phyloP scores from a whole-genome alignment of 2,329 filamentous ascomycete genomes.

The Fusarium pseudonygamai region DNA sequence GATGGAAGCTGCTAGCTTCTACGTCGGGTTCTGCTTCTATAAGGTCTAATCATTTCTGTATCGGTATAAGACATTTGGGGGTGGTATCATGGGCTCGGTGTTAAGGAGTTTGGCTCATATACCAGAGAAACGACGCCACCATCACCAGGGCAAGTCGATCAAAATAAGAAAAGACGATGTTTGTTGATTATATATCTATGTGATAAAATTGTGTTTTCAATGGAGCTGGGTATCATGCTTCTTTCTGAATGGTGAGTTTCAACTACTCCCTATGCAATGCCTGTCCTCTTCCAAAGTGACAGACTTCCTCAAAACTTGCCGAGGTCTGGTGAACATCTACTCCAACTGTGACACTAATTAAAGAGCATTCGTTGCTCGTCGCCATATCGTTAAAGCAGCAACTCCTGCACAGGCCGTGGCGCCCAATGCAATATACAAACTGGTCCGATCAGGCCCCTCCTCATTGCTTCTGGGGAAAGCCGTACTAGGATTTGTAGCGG shows the following conservation, averaged over 20 bases:
- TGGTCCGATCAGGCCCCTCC: slow-evolving; percentile 82
- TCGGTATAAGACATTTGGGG: not conserved
- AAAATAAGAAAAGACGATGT: slow-evolving; percentile 24
- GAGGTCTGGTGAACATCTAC: not conserved
- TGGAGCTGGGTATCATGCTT: slow-evolving; percentile 48
- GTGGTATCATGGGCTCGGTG: slow-evolving; percentile 5
- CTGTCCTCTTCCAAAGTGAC: not conserved
- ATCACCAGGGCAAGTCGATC: not conserved
- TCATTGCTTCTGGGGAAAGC: slow-evolving; percentile 92
- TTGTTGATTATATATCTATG: slow-evolving; percentile 30
- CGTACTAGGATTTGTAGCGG: slow-evolving; percentile 86
- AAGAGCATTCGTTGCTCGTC: slow-evolving; percentile 61
- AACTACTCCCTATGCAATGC: slow-evolving; percentile 38
- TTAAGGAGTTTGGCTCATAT: slow-evolving; percentile 1
- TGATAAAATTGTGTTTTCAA: slow-evolving; percentile 23
- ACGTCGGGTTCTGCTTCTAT: slow-evolving; percentile 96
- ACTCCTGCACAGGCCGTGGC: slow-evolving; percentile 73
- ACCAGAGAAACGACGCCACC: not conserved
- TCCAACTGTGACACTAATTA: slow-evolving; percentile 28
- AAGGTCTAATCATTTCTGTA: slow-evolving; percentile 69
- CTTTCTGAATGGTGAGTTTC: slow-evolving; percentile 32
- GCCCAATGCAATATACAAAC: slow-evolving; percentile 85
- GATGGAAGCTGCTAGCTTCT: slow-evolving; percentile 91
- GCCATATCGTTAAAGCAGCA: slow-evolving; percentile 73
- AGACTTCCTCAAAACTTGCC: not conserved